phyloP scores from a whole-genome alignment of 352 stramenopile genomes.

The Paralagenidium karlingii region DNA sequence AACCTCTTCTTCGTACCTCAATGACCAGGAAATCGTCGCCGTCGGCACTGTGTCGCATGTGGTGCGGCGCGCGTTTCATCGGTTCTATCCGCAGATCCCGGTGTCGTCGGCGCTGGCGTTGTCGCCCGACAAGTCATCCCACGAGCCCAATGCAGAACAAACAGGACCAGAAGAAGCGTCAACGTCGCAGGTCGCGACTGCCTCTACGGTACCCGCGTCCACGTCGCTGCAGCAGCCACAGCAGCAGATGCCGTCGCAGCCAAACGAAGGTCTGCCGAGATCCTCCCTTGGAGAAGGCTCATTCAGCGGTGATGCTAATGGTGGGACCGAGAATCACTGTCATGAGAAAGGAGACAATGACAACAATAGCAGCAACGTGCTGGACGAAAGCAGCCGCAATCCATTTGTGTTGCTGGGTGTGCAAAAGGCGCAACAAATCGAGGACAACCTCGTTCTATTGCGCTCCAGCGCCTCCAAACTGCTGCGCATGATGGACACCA shows the following conservation, averaged over 20 bases:
- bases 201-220: too few relatives aligned
- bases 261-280: too few relatives aligned
- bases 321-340: neutral
- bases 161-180: too few relatives aligned
- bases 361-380: neutral
- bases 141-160: too few relatives aligned
- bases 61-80: slow-evolving; percentile 50
- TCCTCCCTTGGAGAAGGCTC: too few relatives aligned
- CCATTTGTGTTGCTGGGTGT: slow-evolving; percentile 21
- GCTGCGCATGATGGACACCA: slow-evolving; percentile 32
- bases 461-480: slow-evolving; percentile 16
- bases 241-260: too few relatives aligned
- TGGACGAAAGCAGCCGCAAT: neutral
- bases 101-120: too few relatives aligned
- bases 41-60: slow-evolving; percentile 65
- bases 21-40: slow-evolving; percentile 48
- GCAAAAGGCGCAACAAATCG: slow-evolving; percentile 21
- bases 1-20: too few relatives aligned
- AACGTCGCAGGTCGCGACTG: too few relatives aligned
- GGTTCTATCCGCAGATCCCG: slow-evolving; percentile 46
- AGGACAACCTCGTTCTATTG: slow-evolving; percentile 12
- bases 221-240: neutral
- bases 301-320: neutral
- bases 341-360: slow-evolving; percentile 1
- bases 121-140: too few relatives aligned